Conservation (phyloP, 371 early-diverging fungal species). For the Rhizopus delemar region DNA sequence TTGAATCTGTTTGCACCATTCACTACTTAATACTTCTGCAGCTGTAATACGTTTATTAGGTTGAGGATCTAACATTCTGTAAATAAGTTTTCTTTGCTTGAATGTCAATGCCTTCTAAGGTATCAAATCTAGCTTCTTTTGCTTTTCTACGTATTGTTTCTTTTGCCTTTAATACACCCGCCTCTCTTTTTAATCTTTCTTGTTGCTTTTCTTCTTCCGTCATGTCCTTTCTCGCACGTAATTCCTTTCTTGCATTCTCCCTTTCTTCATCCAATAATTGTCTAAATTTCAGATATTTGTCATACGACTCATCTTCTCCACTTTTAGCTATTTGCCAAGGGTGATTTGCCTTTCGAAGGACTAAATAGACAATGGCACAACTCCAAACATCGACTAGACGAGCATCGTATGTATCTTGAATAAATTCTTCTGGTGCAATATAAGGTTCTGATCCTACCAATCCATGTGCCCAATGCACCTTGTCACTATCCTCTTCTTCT, state of each 20-base stretch:
- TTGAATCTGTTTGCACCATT: constrained; percentile 52
- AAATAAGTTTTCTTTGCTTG: constrained; percentile 49
- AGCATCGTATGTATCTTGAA: constrained; percentile 42
- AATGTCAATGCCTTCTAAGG: constrained; percentile 49
- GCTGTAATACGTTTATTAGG: constrained; percentile 58
- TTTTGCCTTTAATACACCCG: constrained; percentile 33
- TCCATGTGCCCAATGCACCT: constrained; percentile 32
- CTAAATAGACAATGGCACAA: constrained; percentile 50
- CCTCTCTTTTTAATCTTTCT: constrained; percentile 24
- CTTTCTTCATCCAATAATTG: constrained; percentile 42
- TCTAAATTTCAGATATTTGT: constrained; percentile 42
- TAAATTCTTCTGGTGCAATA: constrained; percentile 58
- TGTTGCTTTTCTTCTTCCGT: constrained; percentile 15
- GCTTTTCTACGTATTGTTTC: constrained; percentile 39
- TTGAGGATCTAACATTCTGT: constrained; percentile 65
- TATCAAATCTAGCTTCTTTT: constrained; percentile 41
- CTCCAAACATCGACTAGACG: constrained; percentile 55
- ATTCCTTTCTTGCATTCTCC: constrained; percentile 30
- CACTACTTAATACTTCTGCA: constrained; percentile 49
- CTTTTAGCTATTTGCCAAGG: constrained; percentile 49
- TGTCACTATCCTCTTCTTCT: constrained; percentile 20
- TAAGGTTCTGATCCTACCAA: constrained; percentile 57
- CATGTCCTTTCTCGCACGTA: constrained; percentile 10
- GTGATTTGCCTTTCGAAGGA: constrained; percentile 43
- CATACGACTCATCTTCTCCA: constrained; percentile 39